phyloP scores from a whole-genome alignment of 2,329 filamentous ascomycete species.

The Stylonectria norvegica region DNA sequence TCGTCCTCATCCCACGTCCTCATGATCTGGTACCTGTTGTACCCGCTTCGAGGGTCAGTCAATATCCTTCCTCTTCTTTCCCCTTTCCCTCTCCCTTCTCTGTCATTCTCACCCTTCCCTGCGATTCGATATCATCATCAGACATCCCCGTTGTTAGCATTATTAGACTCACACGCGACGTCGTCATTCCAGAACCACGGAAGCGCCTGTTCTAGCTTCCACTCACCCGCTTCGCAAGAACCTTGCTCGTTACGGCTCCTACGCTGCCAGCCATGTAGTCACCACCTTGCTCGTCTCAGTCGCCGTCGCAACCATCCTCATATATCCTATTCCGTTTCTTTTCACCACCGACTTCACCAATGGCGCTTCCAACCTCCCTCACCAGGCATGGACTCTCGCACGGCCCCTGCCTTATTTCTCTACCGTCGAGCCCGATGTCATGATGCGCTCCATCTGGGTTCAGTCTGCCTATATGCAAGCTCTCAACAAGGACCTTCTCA shows the following conservation, averaged over 20 bases:
- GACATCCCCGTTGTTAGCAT: no score
- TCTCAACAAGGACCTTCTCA: slow-evolving; percentile 61
- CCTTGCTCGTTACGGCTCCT: slow-evolving; percentile 67
- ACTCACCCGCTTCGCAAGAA: slow-evolving; percentile 62
- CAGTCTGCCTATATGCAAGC: slow-evolving; percentile 79
- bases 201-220: slow-evolving; percentile 63
- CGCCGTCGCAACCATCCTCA: slow-evolving; percentile 63
- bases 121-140: no score
- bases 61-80: slow-evolving; percentile 12
- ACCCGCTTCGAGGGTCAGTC: slow-evolving; percentile 71
- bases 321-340: slow-evolving; percentile 73
- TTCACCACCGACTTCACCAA: slow-evolving; percentile 69
- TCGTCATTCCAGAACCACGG: slow-evolving; percentile 68
- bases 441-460: slow-evolving; percentile 79
- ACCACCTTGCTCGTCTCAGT: slow-evolving; percentile 72
- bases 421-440: slow-evolving; percentile 61
- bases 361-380: slow-evolving; percentile 67
- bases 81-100: slow-evolving; percentile 7
- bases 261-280: slow-evolving; percentile 70
- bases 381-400: slow-evolving; percentile 78
- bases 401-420: slow-evolving; percentile 56
- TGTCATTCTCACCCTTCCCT: slow-evolving; percentile 10
- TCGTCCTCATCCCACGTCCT: slow-evolving; percentile 23
- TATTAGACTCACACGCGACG: slow-evolving; percentile 19
- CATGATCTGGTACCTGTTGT: slow-evolving; percentile 77